Conservation (phyloP, 2,329 filamentous ascomycete species). For the Arthrobotrys megalospora region DNA sequence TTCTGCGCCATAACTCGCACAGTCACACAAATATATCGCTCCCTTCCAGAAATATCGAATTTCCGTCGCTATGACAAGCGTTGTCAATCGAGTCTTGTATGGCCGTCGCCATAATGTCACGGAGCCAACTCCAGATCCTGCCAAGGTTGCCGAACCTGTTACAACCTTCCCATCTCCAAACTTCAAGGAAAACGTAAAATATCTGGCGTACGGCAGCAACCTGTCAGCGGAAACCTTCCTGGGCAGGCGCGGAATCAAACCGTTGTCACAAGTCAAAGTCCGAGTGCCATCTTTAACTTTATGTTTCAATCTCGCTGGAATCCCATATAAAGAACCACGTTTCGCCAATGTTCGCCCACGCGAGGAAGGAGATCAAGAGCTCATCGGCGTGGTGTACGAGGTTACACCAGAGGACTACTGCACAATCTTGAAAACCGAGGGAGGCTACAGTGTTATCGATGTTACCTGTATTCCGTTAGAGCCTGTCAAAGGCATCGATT, state of each 20-base stretch:
- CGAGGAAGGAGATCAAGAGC: constrained; percentile 75
- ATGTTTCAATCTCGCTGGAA: constrained; percentile 86
- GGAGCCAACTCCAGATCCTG: constrained; percentile 29
- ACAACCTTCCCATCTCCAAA: constrained; percentile 55
- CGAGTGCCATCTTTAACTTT: constrained; percentile 82
- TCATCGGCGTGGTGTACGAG: constrained; percentile 96
- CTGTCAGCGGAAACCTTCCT: constrained; percentile 83
- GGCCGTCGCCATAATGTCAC: constrained; percentile 50
- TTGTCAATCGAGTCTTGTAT: constrained; percentile 41
- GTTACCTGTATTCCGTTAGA: constrained; percentile 71
- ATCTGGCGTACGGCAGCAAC: constrained; percentile 94
- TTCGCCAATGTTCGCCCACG: constrained; percentile 85
- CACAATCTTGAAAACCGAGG: constrained; percentile 90
- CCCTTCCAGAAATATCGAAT: background rate
- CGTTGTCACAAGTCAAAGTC: constrained; percentile 85
- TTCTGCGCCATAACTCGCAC: background rate
- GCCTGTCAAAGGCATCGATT: constrained; percentile 66
- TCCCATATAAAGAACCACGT: constrained; percentile 91
- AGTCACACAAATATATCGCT: background rate
- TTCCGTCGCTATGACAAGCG: constrained; percentile 22
- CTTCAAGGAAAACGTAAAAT: constrained; percentile 74
- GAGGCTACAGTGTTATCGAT: constrained; percentile 85
- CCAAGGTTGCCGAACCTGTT: constrained; percentile 34
- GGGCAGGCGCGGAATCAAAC: constrained; percentile 82
- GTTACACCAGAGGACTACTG: constrained; percentile 86